Percentiles rank a stretch among this genome's conserved stretches.
Conservation (phyloP, 345 rosid species). For the Arabidopsis thaliana region TAIR10.1 NC_003071.7:1624001-1624500, state of each 20-base stretch:
- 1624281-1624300: slow-evolving; percentile 87
- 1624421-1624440: slow-evolving; percentile 59
- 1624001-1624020: background rate
- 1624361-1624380: background rate
- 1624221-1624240: background rate
- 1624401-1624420: slow-evolving; percentile 8
- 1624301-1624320: slow-evolving; percentile 76
- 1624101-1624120: background rate
- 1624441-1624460: slow-evolving; percentile 93
- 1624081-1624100: background rate
- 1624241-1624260: slow-evolving; percentile 85
- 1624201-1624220: background rate
- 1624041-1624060: slow-evolving; percentile 12
- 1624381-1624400: background rate
- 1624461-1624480: slow-evolving; percentile 79
- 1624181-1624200: background rate
- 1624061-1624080: background rate
- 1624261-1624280: slow-evolving; percentile 93
- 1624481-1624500: slow-evolving; percentile 47
- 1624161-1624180: slow-evolving; percentile 8
- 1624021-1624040: background rate
- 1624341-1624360: slow-evolving; percentile 50
- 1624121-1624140: slow-evolving; percentile 2
- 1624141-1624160: background rate
- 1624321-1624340: slow-evolving; percentile 84